phyloP scores from a whole-genome alignment of 1,284 basidiomycete species.

The Sanghuangporus sanghuang region DNA sequence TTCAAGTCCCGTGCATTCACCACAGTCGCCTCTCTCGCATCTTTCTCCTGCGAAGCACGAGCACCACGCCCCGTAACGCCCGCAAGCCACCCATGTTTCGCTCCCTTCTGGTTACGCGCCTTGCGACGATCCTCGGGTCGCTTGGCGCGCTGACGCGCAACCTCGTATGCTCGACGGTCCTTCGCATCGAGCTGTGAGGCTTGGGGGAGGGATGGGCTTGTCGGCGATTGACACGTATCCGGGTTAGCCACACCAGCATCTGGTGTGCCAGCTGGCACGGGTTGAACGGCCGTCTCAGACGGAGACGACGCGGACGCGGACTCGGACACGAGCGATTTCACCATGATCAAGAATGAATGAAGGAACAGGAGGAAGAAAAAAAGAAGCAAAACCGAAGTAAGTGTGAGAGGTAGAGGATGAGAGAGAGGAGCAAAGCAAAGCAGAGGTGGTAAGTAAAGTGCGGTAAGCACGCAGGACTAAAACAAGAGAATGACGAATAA shows the following conservation, averaged over 20 bases:
- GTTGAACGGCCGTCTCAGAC: not conserved
- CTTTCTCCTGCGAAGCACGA: not conserved
- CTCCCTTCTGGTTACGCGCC: conserved; percentile 8
- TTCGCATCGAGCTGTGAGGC: conserved; percentile 1
- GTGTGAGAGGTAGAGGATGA: too few species aligned
- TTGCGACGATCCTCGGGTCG: conserved; percentile 12
- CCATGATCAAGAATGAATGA: not conserved
- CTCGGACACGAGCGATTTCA: not conserved
- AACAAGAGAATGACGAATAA: too few species aligned
- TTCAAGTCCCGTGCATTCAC: not conserved
- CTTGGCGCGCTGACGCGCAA: conserved; percentile 7
- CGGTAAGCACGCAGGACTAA: too few species aligned
- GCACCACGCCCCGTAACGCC: not conserved
- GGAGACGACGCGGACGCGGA: not conserved
- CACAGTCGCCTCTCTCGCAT: not conserved
- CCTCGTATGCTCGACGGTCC: conserved; percentile 13
- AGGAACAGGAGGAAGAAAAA: not conserved
- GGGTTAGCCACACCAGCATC: not conserved
- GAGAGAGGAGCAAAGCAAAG: too few species aligned
- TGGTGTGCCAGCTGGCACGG: not conserved
- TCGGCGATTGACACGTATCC: not conserved
- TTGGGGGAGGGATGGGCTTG: not conserved
- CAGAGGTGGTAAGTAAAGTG: too few species aligned
- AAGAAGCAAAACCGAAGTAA: not conserved
- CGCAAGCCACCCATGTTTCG: not conserved